phyloP scores from a whole-genome alignment of 305 asterid species.

The Solanum hybrid region DNA sequence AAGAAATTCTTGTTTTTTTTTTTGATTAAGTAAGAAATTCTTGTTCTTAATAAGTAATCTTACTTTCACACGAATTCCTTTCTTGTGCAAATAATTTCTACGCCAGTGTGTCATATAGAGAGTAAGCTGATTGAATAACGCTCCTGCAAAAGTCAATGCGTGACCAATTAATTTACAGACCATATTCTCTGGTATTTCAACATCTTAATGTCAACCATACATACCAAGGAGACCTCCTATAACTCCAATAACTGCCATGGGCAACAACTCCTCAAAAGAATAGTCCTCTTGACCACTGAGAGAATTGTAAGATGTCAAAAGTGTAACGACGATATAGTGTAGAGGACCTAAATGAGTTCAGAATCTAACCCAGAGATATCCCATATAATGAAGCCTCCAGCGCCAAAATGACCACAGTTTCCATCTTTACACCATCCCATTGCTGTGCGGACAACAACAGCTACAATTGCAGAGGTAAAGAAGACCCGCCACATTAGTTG shows the following conservation, averaged over 20 bases:
- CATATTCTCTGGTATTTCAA: background rate
- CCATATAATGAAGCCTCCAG: constrained; percentile 98
- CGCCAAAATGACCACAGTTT: constrained; percentile 97
- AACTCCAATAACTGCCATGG: constrained; percentile 92
- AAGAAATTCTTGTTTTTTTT: background rate
- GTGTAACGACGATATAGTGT: constrained; percentile 1
- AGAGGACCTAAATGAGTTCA: constrained; percentile 15
- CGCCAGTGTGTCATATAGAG: constrained; percentile 78
- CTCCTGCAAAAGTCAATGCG: constrained; percentile 43
- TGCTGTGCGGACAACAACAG: constrained; percentile 90
- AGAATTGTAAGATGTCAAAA: constrained; percentile 31
- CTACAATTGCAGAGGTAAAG: constrained; percentile 96
- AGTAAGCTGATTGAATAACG: constrained; percentile 93
- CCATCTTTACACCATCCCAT: constrained; percentile 99
- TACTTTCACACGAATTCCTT: constrained; percentile 83
- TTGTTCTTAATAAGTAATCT: constrained; percentile 10
- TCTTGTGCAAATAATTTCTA: constrained; percentile 82
- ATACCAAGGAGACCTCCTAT: constrained; percentile 97
- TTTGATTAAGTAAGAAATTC: background rate
- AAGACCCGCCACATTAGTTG: constrained; percentile 99
- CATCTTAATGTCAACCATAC: constrained; percentile 16
- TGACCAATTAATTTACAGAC: constrained; percentile 10
- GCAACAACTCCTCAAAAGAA: constrained; percentile 85
- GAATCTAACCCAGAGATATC: constrained; percentile 79
- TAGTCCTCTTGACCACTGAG: constrained; percentile 98